A percentile compares a stretch with the other conserved stretches of the same genome.
Evolutionary conservation across 1,284 basidiomycete species (phyloP).

Genomic region (Psilocybe mexicana): DNA sequence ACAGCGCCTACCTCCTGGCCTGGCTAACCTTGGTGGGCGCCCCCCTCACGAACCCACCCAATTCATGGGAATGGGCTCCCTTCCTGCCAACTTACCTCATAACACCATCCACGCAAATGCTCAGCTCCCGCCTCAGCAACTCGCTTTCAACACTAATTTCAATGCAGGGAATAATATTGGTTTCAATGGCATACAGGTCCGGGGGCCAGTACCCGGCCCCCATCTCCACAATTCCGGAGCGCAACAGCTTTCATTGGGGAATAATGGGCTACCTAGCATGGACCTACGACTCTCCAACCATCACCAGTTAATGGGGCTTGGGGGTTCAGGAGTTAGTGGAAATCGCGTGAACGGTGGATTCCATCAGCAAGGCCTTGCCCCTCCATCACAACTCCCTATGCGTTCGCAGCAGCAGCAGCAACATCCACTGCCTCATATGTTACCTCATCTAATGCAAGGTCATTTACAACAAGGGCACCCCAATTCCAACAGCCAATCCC

Average conservation of each 20-base stretch:
- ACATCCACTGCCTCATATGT: constrained; percentile 54
- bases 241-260: constrained; percentile 44
- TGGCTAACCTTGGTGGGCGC: constrained; percentile 78
- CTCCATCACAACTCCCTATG: constrained; percentile 40
- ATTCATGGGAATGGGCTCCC: constrained; percentile 54
- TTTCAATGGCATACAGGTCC: constrained; percentile 52
- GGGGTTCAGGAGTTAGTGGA: constrained; percentile 40
- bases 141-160: constrained; percentile 51
- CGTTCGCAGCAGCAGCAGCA: constrained; percentile 37
- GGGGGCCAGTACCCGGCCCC: constrained; percentile 44
- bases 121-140: constrained; percentile 37
- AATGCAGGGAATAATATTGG: constrained; percentile 40
- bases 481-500: constrained; percentile 53
- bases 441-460: constrained; percentile 56
- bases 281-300: constrained; percentile 54
- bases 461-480: constrained; percentile 59
- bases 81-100: constrained; percentile 47
- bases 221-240: constrained; percentile 47
- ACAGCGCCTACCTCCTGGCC: constrained; percentile 74
- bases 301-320: constrained; percentile 48
- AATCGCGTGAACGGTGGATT: constrained; percentile 49
- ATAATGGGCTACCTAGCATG: constrained; percentile 53
- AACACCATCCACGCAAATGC: constrained; percentile 48
- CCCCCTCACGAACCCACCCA: constrained; percentile 77
- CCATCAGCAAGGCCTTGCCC: constrained; percentile 47